These are phyloP conservation scores for Crucihimalaya himalaica DNA, from an alignment of 345 rosid genomes.

Conservation along the genomic window DNA sequence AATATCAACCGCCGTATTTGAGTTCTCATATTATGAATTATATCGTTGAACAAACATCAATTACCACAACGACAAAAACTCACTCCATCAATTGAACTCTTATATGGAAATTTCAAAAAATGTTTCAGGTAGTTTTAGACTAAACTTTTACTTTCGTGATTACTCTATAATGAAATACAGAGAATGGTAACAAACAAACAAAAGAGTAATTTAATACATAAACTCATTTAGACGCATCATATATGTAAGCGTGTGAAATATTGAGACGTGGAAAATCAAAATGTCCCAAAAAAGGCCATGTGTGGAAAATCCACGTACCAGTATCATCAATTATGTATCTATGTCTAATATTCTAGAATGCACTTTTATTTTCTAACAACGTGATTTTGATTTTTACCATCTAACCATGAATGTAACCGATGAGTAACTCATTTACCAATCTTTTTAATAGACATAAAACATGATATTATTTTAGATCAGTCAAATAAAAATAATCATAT, in stretches of 20 bases:
- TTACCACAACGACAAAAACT: neutral
- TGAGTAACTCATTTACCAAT: no score
- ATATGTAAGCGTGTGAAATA: conserved; percentile 14
- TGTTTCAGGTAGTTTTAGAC: neutral
- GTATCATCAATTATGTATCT: neutral
- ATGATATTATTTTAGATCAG: no score
- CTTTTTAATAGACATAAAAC: no score
- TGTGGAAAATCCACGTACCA: conserved; percentile 12
- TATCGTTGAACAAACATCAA: neutral
- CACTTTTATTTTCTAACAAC: no score
- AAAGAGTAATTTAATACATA: neutral
- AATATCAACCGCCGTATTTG: neutral
- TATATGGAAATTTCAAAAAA: no score
- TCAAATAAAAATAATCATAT: no score
- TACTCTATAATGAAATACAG: neutral
- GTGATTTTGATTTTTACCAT: no score
- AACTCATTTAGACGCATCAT: no score
- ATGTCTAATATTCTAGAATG: neutral
- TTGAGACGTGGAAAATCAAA: conserved; percentile 18
- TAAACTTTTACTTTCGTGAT: neutral
- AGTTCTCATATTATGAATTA: neutral
- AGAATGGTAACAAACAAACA: conserved; percentile 15
- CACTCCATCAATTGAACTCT: neutral
- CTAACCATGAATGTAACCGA: no score
- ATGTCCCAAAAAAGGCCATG: neutral